Percentiles rank a stretch among this genome's conserved stretches.
These are phyloP conservation scores for Lactifluus volemus DNA, from an alignment of 768 basidiomycete genomes.

Conservation along the genomic window DNA sequence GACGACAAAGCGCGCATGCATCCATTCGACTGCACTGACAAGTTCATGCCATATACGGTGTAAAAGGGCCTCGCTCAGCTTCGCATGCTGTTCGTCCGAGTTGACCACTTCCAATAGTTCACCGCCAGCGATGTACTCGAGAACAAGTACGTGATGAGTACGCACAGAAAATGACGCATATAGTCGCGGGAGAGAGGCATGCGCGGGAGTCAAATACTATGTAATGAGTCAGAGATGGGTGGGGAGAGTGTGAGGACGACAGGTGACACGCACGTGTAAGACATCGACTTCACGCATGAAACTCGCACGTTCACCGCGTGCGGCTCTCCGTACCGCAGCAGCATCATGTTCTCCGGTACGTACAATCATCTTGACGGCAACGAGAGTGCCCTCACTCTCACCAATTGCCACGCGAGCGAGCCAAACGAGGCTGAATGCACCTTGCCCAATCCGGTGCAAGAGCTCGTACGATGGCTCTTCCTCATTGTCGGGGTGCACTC, in stretches of 20 bases:
- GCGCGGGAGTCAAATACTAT: constrained; percentile 73
- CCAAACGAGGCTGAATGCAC: constrained; percentile 73
- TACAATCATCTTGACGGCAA: constrained; percentile 23
- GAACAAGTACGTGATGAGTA: constrained; percentile 67
- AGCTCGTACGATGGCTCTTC: constrained; percentile 34
- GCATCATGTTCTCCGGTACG: background rate
- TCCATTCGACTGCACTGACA: constrained; percentile 72
- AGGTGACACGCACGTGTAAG: constrained; percentile 7
- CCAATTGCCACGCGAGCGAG: constrained; percentile 41
- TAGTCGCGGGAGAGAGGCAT: constrained; percentile 61
- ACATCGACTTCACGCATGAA: constrained; percentile 19
- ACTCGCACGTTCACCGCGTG: constrained; percentile 16
- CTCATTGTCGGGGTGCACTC: constrained; percentile 9
- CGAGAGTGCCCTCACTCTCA: constrained; percentile 20
- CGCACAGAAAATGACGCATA: constrained; percentile 56
- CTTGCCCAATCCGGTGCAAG: constrained; percentile 50
- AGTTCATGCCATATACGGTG: constrained; percentile 71
- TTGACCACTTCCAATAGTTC: constrained; percentile 75
- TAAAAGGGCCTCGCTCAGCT: constrained; percentile 40
- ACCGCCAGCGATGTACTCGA: constrained; percentile 70
- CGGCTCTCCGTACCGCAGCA: background rate
- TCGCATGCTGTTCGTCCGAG: constrained; percentile 33
- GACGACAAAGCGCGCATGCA: constrained; percentile 78
- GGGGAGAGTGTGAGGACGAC: background rate
- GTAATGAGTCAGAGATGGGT: background rate